Base-by-base conservation (phyloP, 2,329 filamentous ascomycete genomes). In the Domatiomyces catenatus region DNA sequence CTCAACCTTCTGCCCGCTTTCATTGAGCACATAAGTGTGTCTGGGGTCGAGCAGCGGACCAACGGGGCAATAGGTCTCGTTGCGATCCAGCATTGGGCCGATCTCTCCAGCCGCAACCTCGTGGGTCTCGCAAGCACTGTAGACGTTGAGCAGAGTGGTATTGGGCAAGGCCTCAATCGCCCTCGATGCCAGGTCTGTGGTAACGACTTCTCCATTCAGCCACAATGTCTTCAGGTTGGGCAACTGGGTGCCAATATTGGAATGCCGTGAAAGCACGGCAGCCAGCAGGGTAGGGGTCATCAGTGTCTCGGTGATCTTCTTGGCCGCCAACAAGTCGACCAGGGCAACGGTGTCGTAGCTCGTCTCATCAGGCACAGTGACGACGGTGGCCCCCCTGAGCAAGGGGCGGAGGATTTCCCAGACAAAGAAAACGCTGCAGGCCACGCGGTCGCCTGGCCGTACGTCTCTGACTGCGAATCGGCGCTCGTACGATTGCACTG, bases 401-500 rank as follows among this genome's bases (percentile, higher is more conserved):
- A 90, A 70, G 7, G 85, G 85, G 4, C 85, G 81, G 50, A 90
- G 65, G 51, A 89, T 88, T 64, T 90, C 85, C 85, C 85, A 90
- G 46, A 89, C 75, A 62, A 90, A 90, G 65, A 89, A 90, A 52
- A 89, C 85, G 70, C 89, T 90, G 68, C 84, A 89, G n/a, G 85
- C 85, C 8, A 89, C 84, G 5, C 85, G 77, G 58, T 88, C 85
- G 15, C 84, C 84, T 0, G 80, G 81, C 17, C 74, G 67, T 2
- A 86, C 69, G 62, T 89, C 81, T 56, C 79, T 83, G 47, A 89
- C 65, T 8, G 69, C 71, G 60, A 89, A 89, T 64, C 85, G 72
- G 55, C 86, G 65, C 58, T 86, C 72, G 62, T 89, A 89, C 5
- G 84, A 89, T 24, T 77, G 74, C 1, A 89, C 80, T 0, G 84